Percentiles rank a stretch among this genome's conserved stretches.
Evolutionary conservation across 257 asterid species (phyloP).

Genomic region (Solanum chiquidenum): DNA sequence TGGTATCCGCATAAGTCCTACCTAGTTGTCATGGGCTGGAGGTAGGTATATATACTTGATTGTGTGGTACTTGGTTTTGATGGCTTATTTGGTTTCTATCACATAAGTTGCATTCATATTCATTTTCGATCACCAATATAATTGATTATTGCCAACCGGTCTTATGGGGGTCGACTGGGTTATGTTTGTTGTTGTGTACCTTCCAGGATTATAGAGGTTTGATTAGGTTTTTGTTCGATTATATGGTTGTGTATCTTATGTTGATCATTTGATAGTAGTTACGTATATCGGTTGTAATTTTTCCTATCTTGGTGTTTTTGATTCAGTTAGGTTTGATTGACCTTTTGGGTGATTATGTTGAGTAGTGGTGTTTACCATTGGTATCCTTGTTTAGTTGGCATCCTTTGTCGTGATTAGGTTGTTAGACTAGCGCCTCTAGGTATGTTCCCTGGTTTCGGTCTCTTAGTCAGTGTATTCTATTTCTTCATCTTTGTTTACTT

Average conservation of each 20-base stretch:
- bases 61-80: background rate
- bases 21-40: background rate
- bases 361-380: background rate
- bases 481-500: too few species aligned
- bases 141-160: background rate
- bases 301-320: background rate
- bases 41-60: background rate
- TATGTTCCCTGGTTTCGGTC: background rate
- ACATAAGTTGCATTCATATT: too few species aligned
- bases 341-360: background rate
- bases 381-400: background rate
- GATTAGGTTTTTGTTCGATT: background rate
- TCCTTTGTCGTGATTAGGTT: background rate
- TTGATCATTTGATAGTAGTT: background rate
- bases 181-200: too few species aligned
- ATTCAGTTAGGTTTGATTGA: background rate
- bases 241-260: background rate
- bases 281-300: background rate
- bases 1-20: background rate
- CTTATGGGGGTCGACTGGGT: background rate
- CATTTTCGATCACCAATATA: background rate
- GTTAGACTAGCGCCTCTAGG: background rate
- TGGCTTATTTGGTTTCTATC: background rate
- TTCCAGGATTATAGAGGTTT: background rate
- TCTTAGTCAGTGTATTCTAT: background rate